These are phyloP conservation scores for Cinnamomum chago DNA, from an alignment of 164 flowering plant species.

Conservation along the genomic window DNA sequence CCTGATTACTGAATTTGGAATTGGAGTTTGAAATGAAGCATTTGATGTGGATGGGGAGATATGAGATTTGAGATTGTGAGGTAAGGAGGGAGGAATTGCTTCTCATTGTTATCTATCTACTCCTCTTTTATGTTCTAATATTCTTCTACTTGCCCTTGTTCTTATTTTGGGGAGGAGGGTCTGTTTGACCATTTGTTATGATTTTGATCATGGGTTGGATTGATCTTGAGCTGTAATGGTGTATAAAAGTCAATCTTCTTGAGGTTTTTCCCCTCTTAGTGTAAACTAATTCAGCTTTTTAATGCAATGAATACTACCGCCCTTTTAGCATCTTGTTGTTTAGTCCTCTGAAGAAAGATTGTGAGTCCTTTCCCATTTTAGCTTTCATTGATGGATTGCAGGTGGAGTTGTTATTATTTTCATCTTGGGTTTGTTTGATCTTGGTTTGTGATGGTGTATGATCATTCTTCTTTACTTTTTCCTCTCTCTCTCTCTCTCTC, in stretches of 20 bases:
- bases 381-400: no score
- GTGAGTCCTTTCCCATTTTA: no score
- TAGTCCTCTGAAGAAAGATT: neutral
- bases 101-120: neutral
- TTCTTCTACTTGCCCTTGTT: neutral
- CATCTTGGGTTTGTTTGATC: neutral
- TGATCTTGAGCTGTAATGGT: neutral
- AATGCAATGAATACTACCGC: no score
- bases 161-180: neutral
- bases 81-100: constrained; percentile 1
- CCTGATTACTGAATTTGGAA: constrained; percentile 70
- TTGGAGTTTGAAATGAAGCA: neutral
- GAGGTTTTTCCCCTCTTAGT: neutral
- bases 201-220: neutral
- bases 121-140: constrained; percentile 9
- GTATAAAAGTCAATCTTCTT: neutral
- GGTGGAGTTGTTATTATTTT: neutral
- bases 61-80: neutral
- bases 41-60: neutral
- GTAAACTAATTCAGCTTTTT: neutral
- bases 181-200: neutral
- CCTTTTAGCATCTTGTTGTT: neutral
- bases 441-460: neutral
- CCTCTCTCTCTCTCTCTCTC: neutral
- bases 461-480: no score